Evolutionary conservation across 2,329 filamentous ascomycete species (phyloP).

Genomic region (Lachnellula suecica): DNA sequence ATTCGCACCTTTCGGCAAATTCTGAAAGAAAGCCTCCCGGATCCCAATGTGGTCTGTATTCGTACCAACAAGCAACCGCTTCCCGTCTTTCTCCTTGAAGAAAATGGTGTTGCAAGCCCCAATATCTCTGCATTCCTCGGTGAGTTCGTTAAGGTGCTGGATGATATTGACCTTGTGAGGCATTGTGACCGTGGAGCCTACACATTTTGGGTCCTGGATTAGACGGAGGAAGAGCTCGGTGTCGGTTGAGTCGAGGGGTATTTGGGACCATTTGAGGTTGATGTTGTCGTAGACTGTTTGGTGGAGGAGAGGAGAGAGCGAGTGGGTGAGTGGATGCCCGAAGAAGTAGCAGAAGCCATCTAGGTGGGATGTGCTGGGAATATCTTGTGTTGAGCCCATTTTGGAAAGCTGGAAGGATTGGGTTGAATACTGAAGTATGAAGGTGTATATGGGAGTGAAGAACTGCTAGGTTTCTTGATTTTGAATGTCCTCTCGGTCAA

Average conservation of each 20-base stretch:
- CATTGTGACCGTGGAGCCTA: slow-evolving; percentile 77
- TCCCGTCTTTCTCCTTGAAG: slow-evolving; percentile 32
- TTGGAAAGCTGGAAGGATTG: no score
- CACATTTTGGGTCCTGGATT: slow-evolving; percentile 57
- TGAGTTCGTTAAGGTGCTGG: slow-evolving; percentile 68
- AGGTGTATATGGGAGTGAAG: no score
- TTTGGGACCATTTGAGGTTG: slow-evolving; percentile 49
- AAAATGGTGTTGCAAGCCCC: slow-evolving; percentile 81
- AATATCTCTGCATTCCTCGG: slow-evolving; percentile 67
- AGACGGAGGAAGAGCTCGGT: slow-evolving; percentile 48
- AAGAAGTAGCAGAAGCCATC: slow-evolving; percentile 40
- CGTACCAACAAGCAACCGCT: slow-evolving; percentile 47
- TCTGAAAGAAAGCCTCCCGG: slow-evolving; percentile 47
- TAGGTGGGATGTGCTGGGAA: slow-evolving; percentile 16
- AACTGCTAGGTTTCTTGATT: no score
- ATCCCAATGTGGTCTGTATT: slow-evolving; percentile 80
- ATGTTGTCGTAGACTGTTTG: slow-evolving; percentile 50
- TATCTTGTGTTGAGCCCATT: slow-evolving; percentile 1
- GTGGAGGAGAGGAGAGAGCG: slow-evolving; percentile 54
- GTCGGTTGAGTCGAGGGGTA: slow-evolving; percentile 51
- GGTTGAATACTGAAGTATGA: no score
- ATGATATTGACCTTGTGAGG: slow-evolving; percentile 78
- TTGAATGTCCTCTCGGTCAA: no score
- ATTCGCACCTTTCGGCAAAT: slow-evolving; percentile 42
- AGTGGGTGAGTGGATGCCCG: slow-evolving; percentile 53